Base-by-base conservation (phyloP, 1,284 basidiomycete species). In the Schizopora paradoxa region DNA sequence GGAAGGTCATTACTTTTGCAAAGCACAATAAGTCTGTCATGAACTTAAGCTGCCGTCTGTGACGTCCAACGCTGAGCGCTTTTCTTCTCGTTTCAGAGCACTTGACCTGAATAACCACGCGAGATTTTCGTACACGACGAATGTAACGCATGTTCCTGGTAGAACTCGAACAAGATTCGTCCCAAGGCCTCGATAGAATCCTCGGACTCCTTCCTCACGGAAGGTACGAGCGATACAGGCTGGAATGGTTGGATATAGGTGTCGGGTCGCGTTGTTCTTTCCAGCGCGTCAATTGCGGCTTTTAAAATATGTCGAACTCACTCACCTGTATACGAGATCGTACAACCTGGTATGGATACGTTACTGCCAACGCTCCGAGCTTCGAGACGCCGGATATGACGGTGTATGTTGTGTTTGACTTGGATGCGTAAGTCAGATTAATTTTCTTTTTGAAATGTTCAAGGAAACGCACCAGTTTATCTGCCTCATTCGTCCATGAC, bases 281-380 rank as follows among this genome's bases (percentile, higher is more conserved):
- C 29, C 8, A 34, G 35, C 2, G 26, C 16, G 35, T n/a, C 22
- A 6, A 21, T 36, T 6, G 23, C 45, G 26, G 36, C 39, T 32
- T 1, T 19, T 13, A 25, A 67, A 74, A 21, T 48, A 91, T 14
- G 8, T 10, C 91, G n/a, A n/a, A n/a, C n/a, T n/a, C n/a, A n/a
- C n/a, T n/a, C n/a, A n/a, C n/a, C 68, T 98, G 95, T 62, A 98
- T 82, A 45, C 95, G 80, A 5, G 94, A 94, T 47, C 96, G 81
- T 29, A 99, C 76, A 39, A 99, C 95, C 69, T 99, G 96, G 64
- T 98, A 98, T 11, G 95, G 95, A 64, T 99, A 99, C 18, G 95
- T 99, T 16, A 84, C 56, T 3, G 81, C 69, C 43, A 98, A 81
- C 1, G 95, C 92, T 18, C 81, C 74, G 4, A 97, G 68, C 64